Base-by-base conservation (phyloP, 345 rosid genomes). In the Salix arbutifolia region DNA sequence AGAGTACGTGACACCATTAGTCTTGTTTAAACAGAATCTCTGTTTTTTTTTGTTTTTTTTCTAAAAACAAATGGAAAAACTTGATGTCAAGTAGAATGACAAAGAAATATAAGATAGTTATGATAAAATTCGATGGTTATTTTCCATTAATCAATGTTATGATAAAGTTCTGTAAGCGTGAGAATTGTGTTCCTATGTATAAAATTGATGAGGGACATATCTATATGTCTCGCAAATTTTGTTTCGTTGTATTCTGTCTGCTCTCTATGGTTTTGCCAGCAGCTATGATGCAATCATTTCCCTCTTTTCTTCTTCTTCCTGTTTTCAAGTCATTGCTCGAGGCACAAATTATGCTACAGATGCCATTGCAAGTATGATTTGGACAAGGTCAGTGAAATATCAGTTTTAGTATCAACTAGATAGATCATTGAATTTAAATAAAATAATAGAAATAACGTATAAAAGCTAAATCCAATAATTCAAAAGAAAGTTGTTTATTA, bases 1-100 rank as follows among this genome's bases (percentile, higher is more conserved):
- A 83, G 72, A 68, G 60, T 74, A 64, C 71, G 77, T 61, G 71
- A 83, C 40, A 14, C 60, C 18, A 33, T 56, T 35, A 71, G 81
- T 62, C 75, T 80, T 26, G 74, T 82, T 44, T 84, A 58, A 79
- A 38, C 10, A 17, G 35, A 21, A 68, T 18, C 44, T 37, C 26
- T 4, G 25, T 8, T 69, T 40, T 23, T 42, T 42, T 9, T 40
- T 23, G 23, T 42, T 9, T n/a, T 53, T 2, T 19, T 52, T 9
- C 46, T 0, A 40, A 35, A 35, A 35, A 35, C 6, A 35, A 35
- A 53, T 8, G 8, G 60, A 53, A 21, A 21, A 53, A 53, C 13
- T 11, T 40, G 46, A 53, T 53, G 31, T 17, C 26, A 25, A 62
- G 35, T 26, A 62, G 16, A 62, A 26, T 25, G 67, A 23, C 5